Evolutionary conservation across 2,329 filamentous ascomycete species (phyloP).

Genomic region (Ophidiomyces ophidiicola): DNA sequence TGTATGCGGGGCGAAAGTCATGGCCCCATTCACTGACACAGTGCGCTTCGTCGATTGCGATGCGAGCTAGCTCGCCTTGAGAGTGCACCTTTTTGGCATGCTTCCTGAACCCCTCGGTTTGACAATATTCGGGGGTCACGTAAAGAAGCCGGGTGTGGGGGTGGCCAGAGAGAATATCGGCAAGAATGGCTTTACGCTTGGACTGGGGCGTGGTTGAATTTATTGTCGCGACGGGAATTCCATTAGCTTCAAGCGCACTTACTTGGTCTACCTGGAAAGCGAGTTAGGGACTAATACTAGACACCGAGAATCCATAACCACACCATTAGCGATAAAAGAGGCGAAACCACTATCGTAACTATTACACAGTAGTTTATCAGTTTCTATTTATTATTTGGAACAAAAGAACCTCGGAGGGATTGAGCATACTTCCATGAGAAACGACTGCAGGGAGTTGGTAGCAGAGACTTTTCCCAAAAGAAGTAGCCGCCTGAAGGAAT

Average conservation of each 20-base stretch:
- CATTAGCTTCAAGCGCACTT: slow-evolving; percentile 58
- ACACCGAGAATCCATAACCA: slow-evolving; percentile 31
- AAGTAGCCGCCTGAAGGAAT: slow-evolving; percentile 66
- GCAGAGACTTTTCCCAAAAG: slow-evolving; percentile 88
- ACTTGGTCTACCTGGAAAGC: slow-evolving; percentile 78
- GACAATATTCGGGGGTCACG: slow-evolving; percentile 83
- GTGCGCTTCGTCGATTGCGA: slow-evolving; percentile 89
- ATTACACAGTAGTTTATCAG: background rate
- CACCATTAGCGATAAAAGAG: slow-evolving; percentile 79
- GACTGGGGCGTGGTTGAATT: slow-evolving; percentile 64
- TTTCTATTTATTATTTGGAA: background rate
- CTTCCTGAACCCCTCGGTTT: slow-evolving; percentile 62
- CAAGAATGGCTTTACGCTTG: slow-evolving; percentile 57
- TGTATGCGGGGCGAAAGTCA: slow-evolving; percentile 89
- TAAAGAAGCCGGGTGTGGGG: slow-evolving; percentile 75
- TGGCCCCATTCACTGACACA: slow-evolving; percentile 98
- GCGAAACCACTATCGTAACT: slow-evolving; percentile 87
- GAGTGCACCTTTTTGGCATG: slow-evolving; percentile 60
- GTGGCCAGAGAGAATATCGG: slow-evolving; percentile 77
- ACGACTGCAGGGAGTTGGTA: slow-evolving; percentile 90
- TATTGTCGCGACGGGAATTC: slow-evolving; percentile 70
- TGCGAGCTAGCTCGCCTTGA: slow-evolving; percentile 72
- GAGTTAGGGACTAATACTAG: slow-evolving; percentile 26
- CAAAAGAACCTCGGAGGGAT: background rate
- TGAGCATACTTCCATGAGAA: slow-evolving; percentile 62